Conservation (phyloP, 148 eudicot genomes). For the Arctostaphylos glauca region DNA sequence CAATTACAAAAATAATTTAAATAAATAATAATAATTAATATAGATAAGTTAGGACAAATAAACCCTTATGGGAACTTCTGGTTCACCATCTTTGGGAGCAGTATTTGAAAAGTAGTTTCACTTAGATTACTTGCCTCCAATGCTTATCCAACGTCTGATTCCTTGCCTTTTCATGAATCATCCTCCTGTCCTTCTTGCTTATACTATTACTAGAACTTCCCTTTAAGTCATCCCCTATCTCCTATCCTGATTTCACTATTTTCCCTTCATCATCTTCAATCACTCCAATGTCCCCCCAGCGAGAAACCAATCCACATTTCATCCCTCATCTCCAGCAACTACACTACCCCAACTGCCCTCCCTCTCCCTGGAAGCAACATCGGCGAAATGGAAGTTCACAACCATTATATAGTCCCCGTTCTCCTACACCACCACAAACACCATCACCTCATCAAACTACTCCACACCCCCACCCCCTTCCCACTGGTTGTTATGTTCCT, state of each 20-base stretch:
- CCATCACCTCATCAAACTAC: not conserved
- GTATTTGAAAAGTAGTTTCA: constrained; percentile 14
- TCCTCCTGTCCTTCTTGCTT: constrained; percentile 6
- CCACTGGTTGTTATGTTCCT: constrained; percentile 45
- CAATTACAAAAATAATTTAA: too few species aligned
- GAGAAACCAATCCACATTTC: constrained; percentile 70
- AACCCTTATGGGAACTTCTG: too few species aligned
- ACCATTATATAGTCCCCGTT: too few species aligned
- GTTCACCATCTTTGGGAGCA: not conserved
- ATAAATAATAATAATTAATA: too few species aligned
- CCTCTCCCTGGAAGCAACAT: not conserved
- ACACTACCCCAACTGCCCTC: not conserved
- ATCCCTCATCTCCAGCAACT: constrained; percentile 21
- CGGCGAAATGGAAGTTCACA: constrained; percentile 30
- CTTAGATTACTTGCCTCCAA: constrained; percentile 63
- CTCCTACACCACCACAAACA: constrained; percentile 27
- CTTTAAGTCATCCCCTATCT: constrained; percentile 20
- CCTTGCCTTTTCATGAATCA: constrained; percentile 52
- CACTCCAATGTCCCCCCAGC: constrained; percentile 38
- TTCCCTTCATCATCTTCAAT: constrained; percentile 2
- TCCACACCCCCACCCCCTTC: not conserved
- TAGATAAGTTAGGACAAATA: too few species aligned
- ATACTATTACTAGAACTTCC: constrained; percentile 7
- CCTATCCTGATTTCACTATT: not conserved
- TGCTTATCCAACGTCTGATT: constrained; percentile 44